Evolutionary conservation across 202 grass and related monocot genomes (phyloP).

Genomic region (Saccharum hybrid): DNA sequence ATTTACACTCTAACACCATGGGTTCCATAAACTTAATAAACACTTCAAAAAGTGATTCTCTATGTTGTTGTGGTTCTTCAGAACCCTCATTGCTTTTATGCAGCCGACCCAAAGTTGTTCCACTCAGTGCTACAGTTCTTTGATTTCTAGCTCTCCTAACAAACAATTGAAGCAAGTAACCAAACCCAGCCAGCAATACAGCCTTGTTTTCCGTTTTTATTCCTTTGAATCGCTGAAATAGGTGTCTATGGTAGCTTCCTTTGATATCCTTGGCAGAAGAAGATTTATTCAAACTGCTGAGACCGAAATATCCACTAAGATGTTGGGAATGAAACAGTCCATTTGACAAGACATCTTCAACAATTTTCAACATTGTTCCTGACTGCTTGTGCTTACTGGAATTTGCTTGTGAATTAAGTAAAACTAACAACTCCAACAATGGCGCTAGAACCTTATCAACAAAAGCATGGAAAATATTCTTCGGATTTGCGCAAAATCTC

Average conservation of each 20-base stretch:
- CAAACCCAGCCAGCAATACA: constrained; percentile 79
- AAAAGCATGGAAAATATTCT: constrained; percentile 87
- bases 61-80: constrained; percentile 70
- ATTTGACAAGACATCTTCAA: constrained; percentile 87
- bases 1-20: constrained; percentile 73
- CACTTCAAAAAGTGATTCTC: constrained; percentile 76
- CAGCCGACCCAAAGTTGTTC: constrained; percentile 15
- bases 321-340: constrained; percentile 85
- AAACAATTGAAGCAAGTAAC: constrained; percentile 84
- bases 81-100: constrained; percentile 53
- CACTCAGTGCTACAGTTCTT: constrained; percentile 43
- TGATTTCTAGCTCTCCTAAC: constrained; percentile 59
- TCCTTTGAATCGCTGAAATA: constrained; percentile 77
- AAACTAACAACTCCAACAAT: constrained; percentile 79
- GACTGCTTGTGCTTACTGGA: constrained; percentile 41
- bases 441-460: constrained; percentile 75
- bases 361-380: constrained; percentile 56
- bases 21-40: constrained; percentile 92
- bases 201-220: constrained; percentile 87
- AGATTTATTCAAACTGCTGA: constrained; percentile 60
- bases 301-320: constrained; percentile 82
- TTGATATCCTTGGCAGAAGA: constrained; percentile 60
- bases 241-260: constrained; percentile 90
- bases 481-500: constrained; percentile 82
- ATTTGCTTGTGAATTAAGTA: constrained; percentile 76